A percentile compares a stretch with the other conserved stretches of the same genome.
Evolutionary conservation across 1,284 basidiomycete genomes (phyloP).

Genomic region (Phlebopus sp.): DNA sequence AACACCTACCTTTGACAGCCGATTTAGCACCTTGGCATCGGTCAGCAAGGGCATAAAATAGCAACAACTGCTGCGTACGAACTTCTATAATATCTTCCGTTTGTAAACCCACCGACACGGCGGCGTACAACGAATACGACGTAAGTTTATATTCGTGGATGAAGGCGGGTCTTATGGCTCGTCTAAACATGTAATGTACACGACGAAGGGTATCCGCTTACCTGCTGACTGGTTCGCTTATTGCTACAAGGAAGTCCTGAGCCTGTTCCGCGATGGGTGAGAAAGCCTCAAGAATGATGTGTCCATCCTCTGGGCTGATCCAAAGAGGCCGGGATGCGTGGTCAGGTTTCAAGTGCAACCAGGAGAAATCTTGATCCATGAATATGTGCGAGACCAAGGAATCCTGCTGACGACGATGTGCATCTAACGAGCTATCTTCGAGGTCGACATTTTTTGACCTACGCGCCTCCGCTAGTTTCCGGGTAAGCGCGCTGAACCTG

Average conservation of each 20-base stretch:
- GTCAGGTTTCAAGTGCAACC: slow-evolving; percentile 83
- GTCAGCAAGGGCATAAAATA: slow-evolving; percentile 20
- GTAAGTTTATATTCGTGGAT: slow-evolving; percentile 99
- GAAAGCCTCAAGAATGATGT: slow-evolving; percentile 95
- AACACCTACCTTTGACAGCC: slow-evolving; percentile 73
- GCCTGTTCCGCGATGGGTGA: slow-evolving; percentile 97
- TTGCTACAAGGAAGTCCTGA: slow-evolving; percentile 97
- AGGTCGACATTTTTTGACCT: slow-evolving; percentile 40
- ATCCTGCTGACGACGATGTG: slow-evolving; percentile 68
- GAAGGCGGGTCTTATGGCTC: slow-evolving; percentile 78
- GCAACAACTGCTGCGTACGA: slow-evolving; percentile 34
- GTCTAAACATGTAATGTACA: slow-evolving; percentile 32
- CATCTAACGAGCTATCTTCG: slow-evolving; percentile 46
- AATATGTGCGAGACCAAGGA: slow-evolving; percentile 75
- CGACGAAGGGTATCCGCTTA: slow-evolving; percentile 41
- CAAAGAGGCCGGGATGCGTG: slow-evolving; percentile 89
- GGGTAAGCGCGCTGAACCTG: slow-evolving; percentile 76
- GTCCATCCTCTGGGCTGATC: slow-evolving; percentile 92
- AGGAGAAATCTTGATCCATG: slow-evolving; percentile 80
- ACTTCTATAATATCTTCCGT: slow-evolving; percentile 99
- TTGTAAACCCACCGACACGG: slow-evolving; percentile 96
- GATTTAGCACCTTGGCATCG: slow-evolving; percentile 66
- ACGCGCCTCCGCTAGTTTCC: slow-evolving; percentile 65
- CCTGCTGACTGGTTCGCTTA: slow-evolving; percentile 99
- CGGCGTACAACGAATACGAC: slow-evolving; percentile 96